Conservation (phyloP, 441 rosid genomes). For the Euphorbia corollata region DNA sequence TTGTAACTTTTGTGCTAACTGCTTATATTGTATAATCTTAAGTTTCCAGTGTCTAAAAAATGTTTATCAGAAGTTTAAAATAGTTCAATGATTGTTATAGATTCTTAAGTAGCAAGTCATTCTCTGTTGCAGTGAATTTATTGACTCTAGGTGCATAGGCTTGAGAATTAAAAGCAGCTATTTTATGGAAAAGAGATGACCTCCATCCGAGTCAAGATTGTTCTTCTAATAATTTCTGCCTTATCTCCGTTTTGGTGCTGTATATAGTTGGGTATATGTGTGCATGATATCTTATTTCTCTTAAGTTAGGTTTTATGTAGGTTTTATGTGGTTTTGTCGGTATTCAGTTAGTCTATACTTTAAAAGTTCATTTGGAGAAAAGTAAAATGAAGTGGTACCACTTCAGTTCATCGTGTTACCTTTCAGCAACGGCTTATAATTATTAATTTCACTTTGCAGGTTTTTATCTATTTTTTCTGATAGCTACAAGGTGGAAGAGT, state of each 20-base stretch:
- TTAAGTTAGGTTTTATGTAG: not conserved
- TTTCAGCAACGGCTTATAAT: conserved; percentile 8
- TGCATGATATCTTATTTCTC: not conserved
- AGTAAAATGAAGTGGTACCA: not conserved
- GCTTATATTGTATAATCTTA: not conserved
- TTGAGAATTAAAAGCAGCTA: not conserved
- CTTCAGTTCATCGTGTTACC: conserved; percentile 7
- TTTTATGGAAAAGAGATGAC: not conserved
- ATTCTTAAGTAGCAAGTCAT: not conserved
- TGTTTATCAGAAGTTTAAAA: not conserved
- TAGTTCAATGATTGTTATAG: not conserved
- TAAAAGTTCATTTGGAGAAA: not conserved
- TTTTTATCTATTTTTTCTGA: conserved; percentile 83
- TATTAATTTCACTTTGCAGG: conserved; percentile 40
- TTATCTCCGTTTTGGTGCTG: not conserved
- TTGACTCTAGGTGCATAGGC: not conserved
- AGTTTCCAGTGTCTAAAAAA: not conserved
- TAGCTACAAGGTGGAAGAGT: conserved; percentile 70
- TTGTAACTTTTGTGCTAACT: not conserved
- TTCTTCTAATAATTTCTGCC: conserved; percentile 7
- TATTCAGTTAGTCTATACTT: not conserved
- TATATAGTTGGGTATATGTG: conserved; percentile 3
- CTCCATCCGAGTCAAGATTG: not conserved
- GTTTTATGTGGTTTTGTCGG: not conserved
- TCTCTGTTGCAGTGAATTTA: not conserved